Conservation (phyloP, 169 alveolate species). For the Plasmodium relictum region DNA sequence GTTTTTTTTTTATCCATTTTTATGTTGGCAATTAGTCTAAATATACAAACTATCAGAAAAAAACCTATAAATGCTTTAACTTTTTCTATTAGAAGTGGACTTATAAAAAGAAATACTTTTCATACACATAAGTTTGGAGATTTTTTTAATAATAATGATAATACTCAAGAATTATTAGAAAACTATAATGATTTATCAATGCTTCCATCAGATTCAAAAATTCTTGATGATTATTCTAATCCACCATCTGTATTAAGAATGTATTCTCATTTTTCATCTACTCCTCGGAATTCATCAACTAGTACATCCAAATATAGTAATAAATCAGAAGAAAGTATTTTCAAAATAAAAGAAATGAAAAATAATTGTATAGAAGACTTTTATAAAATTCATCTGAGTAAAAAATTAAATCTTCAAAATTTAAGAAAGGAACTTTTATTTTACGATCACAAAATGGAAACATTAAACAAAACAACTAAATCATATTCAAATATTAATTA, state of each 20-base stretch:
- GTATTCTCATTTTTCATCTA: background rate
- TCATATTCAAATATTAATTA: constrained; percentile 14
- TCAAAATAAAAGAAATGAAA: background rate
- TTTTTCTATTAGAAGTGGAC: constrained; percentile 45
- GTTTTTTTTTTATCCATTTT: constrained; percentile 35
- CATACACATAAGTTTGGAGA: constrained; percentile 24
- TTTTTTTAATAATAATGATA: constrained; percentile 8
- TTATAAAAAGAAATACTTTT: constrained; percentile 28
- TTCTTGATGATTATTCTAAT: background rate
- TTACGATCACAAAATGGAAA: constrained; percentile 35
- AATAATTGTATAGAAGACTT: background rate
- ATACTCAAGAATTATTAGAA: background rate
- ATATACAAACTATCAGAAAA: constrained; percentile 6
- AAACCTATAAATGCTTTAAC: constrained; percentile 10
- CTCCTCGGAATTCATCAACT: background rate
- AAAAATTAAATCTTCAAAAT: constrained; percentile 7
- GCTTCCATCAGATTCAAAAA: background rate
- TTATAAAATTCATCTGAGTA: constrained; percentile 15
- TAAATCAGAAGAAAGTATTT: background rate
- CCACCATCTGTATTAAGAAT: background rate
- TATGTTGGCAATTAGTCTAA: constrained; percentile 15
- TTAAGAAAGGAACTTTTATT: constrained; percentile 39
- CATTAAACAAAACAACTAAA: constrained; percentile 6
- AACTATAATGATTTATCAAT: background rate
- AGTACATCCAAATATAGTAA: background rate